A percentile compares a stretch with the other conserved stretches of the same genome.
phyloP scores from a whole-genome alignment of 73 alveolate genomes.

The Paramecium pentaurelia region DNA sequence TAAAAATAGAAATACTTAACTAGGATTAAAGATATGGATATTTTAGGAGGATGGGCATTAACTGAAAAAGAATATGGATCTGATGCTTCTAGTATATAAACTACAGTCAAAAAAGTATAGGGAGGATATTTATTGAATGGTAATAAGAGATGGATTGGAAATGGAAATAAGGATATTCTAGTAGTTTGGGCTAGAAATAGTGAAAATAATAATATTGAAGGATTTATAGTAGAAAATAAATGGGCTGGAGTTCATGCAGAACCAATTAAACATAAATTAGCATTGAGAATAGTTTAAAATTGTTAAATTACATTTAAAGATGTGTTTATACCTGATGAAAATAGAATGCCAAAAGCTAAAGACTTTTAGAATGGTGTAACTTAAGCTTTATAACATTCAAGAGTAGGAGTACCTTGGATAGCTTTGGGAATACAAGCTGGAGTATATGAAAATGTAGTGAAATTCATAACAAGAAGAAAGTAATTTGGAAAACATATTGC shows the following conservation, averaged over 20 bases:
- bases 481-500: conserved; percentile 76
- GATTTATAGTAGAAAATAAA: conserved; percentile 67
- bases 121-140: conserved; percentile 85
- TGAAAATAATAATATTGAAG: conserved; percentile 66
- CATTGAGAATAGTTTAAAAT: conserved; percentile 69
- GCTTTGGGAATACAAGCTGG: conserved; percentile 80
- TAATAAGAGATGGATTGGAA: conserved; percentile 80
- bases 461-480: conserved; percentile 50
- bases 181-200: conserved; percentile 76
- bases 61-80: conserved; percentile 78
- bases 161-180: conserved; percentile 66
- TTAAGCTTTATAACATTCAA: conserved; percentile 68
- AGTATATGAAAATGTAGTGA: conserved; percentile 60
- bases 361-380: conserved; percentile 80
- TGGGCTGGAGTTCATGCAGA: conserved; percentile 70
- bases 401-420: conserved; percentile 78
- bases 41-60: conserved; percentile 72
- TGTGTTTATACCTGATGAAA: conserved; percentile 76
- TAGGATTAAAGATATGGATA: conserved; percentile 20
- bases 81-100: conserved; percentile 72
- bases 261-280: conserved; percentile 63
- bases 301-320: conserved; percentile 65
- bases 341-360: conserved; percentile 66
- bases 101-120: conserved; percentile 70
- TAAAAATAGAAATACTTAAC: conserved; percentile 44